A percentile compares a stretch with the other conserved stretches of the same genome.
These are phyloP conservation scores for Cardamine occulta DNA, from an alignment of 345 rosid genomes.

Conservation along the genomic window DNA sequence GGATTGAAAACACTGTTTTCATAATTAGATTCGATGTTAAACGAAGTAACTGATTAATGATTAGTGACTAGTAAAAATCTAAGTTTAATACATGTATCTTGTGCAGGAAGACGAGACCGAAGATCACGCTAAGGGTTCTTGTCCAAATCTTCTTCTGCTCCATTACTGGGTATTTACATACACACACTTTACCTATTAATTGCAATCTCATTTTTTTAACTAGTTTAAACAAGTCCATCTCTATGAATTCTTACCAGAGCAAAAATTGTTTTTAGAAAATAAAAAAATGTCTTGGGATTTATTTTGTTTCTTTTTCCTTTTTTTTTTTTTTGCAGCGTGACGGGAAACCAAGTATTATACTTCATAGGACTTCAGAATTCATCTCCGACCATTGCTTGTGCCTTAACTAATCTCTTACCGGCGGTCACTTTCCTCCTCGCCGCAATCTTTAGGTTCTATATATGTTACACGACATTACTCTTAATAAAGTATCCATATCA, in stretches of 20 bases:
- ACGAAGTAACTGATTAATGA: neutral
- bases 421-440: conserved; percentile 82
- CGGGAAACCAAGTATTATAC: conserved; percentile 78
- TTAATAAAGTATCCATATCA: neutral
- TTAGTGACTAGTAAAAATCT: neutral
- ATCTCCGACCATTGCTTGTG: conserved; percentile 84
- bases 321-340: conserved; percentile 51
- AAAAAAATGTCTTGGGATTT: neutral
- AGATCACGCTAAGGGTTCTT: conserved; percentile 57
- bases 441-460: conserved; percentile 60
- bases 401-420: conserved; percentile 75
- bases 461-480: neutral
- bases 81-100: neutral
- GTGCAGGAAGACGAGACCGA: conserved; percentile 84
- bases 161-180: conserved; percentile 70
- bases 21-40: neutral
- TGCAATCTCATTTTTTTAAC: neutral
- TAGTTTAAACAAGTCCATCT: neutral
- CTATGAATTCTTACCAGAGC: neutral
- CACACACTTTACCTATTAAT: conserved; percentile 8
- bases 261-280: neutral
- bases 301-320: neutral
- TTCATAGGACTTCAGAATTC: conserved; percentile 77
- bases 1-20: neutral
- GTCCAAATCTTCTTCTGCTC: conserved; percentile 76